Evolutionary conservation across 768 basidiomycete genomes (phyloP).

Genomic region (Leccinellum albellum): DNA sequence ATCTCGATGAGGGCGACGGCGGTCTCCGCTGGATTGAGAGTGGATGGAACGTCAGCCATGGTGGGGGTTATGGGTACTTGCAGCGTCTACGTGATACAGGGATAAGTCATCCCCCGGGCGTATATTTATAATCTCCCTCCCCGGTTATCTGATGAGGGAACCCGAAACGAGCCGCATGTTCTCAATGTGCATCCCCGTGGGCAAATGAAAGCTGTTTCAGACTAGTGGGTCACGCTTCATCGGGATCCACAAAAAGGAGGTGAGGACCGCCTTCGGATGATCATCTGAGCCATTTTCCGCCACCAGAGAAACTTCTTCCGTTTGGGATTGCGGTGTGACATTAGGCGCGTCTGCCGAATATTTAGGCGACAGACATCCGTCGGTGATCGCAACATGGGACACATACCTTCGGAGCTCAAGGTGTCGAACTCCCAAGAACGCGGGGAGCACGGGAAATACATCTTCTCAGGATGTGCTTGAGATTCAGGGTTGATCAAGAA

Average conservation of each 20-base stretch:
- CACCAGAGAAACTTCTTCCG: background rate
- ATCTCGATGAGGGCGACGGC: constrained; percentile 53
- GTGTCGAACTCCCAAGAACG: background rate
- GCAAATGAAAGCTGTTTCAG: constrained; percentile 3
- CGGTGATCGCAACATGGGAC: background rate
- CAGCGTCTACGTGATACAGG: constrained; percentile 2
- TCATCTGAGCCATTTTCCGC: background rate
- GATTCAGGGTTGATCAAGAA: background rate
- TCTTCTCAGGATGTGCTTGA: background rate
- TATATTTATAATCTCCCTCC: constrained; percentile 19
- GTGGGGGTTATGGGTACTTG: background rate
- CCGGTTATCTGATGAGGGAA: background rate
- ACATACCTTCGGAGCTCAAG: background rate
- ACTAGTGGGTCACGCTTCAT: background rate
- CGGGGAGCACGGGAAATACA: background rate
- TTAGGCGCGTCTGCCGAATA: background rate
- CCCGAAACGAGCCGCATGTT: constrained; percentile 8
- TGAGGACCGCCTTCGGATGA: background rate
- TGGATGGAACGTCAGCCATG: constrained; percentile 35
- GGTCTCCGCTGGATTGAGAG: constrained; percentile 57
- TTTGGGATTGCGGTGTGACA: background rate
- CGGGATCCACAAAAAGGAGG: background rate
- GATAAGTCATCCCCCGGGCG: background rate
- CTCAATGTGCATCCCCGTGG: background rate
- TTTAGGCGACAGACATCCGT: background rate